These are phyloP conservation scores for Gastrolobium bilobum DNA, from an alignment of 306 rosid species.

Conservation along the genomic window DNA sequence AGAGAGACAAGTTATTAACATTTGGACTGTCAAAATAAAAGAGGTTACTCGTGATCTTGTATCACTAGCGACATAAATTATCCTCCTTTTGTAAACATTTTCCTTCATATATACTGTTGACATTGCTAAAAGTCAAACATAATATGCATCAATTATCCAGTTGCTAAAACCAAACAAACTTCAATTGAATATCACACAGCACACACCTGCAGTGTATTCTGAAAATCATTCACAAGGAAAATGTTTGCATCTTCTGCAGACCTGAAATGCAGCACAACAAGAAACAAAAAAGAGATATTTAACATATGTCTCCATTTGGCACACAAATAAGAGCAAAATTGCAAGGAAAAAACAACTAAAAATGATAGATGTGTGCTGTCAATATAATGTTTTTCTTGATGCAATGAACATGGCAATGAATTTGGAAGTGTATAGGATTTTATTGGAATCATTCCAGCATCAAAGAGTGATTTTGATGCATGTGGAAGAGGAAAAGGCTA, in stretches of 20 bases:
- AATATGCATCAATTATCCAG: conserved; percentile 25
- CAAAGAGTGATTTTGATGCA: conserved; percentile 12
- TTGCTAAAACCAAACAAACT: conserved; percentile 34
- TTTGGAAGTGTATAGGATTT: not conserved
- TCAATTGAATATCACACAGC: conserved; percentile 49
- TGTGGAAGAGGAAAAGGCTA: conserved; percentile 5
- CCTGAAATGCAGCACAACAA: conserved; percentile 59
- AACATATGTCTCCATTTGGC: conserved; percentile 23
- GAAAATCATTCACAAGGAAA: conserved; percentile 88
- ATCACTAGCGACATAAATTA: conserved; percentile 27
- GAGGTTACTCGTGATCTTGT: conserved; percentile 17
- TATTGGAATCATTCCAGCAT: not conserved
- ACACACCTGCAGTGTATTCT: conserved; percentile 93
- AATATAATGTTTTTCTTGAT: not conserved
- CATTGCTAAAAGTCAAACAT: conserved; percentile 18
- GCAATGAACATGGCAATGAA: conserved; percentile 18
- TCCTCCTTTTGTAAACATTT: conserved; percentile 30
- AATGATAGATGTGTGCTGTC: not conserved
- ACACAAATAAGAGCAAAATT: conserved; percentile 29
- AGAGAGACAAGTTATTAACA: conserved; percentile 32
- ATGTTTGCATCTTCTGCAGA: conserved; percentile 92
- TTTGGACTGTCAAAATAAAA: conserved; percentile 30
- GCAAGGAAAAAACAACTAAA: not conserved
- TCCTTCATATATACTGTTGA: conserved; percentile 1
- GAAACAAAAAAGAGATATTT: conserved; percentile 43